phyloP scores from a whole-genome alignment of 257 asterid genomes.

The Lycium barbarum region DNA sequence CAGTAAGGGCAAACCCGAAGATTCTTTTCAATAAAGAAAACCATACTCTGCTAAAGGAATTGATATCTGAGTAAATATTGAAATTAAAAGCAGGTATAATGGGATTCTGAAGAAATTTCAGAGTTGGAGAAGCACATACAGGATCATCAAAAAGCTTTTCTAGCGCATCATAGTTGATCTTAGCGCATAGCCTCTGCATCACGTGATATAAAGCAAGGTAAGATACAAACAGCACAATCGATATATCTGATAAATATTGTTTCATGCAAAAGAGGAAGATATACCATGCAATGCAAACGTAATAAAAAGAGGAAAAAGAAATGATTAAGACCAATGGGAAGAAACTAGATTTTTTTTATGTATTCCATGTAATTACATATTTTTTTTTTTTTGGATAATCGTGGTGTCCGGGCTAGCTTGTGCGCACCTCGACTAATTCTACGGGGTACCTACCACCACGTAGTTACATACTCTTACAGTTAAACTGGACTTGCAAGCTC shows the following conservation, averaged over 20 bases:
- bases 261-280: conserved; percentile 15
- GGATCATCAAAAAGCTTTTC: conserved; percentile 58
- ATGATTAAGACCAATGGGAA: neutral
- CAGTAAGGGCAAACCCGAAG: conserved; percentile 7
- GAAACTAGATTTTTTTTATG: neutral
- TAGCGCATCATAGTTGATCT: conserved; percentile 58
- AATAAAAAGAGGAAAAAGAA: neutral
- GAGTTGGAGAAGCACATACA: conserved; percentile 51
- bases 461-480: neutral
- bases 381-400: too few species aligned
- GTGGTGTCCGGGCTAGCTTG: too few species aligned
- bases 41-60: neutral
- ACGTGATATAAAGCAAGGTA: conserved; percentile 25
- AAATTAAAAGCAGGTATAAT: neutral
- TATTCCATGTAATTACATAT: too few species aligned
- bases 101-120: conserved; percentile 2
- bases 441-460: too few species aligned
- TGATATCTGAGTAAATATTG: conserved; percentile 7
- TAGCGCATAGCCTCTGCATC: conserved; percentile 62
- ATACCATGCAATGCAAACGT: neutral
- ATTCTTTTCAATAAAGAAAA: neutral
- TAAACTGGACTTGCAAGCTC: neutral
- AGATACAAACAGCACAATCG: conserved; percentile 9
- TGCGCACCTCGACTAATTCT: too few species aligned
- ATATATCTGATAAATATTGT: neutral